Percentiles rank a stretch among this genome's conserved stretches.
phyloP scores from a whole-genome alignment of 306 rosid species.

The Cicer pinnatifidum region DNA sequence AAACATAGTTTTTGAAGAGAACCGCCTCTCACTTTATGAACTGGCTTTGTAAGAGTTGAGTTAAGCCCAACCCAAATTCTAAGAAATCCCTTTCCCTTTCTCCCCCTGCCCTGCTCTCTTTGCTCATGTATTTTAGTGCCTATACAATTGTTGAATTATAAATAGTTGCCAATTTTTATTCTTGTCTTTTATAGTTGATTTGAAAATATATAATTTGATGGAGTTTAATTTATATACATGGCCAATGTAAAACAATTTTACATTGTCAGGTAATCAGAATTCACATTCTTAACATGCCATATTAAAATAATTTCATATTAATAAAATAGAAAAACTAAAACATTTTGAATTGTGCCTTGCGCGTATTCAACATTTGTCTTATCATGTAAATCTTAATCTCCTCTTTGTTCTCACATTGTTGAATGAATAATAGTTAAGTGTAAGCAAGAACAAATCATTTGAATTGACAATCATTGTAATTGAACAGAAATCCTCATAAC shows the following conservation, averaged over 20 bases:
- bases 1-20: too few species aligned
- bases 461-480: background rate
- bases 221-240: background rate
- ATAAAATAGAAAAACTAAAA: background rate
- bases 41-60: too few species aligned
- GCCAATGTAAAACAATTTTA: background rate
- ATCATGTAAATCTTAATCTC: background rate
- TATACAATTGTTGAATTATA: conserved; percentile 4
- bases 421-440: conserved; percentile 4
- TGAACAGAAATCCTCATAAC: background rate
- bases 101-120: background rate
- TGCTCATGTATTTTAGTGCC: background rate
- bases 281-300: conserved; percentile 1
- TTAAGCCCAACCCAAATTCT: too few species aligned
- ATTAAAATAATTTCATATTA: background rate
- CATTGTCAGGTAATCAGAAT: background rate
- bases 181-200: background rate
- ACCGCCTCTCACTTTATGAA: too few species aligned
- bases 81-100: background rate
- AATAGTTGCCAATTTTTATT: conserved; percentile 5
- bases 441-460: background rate
- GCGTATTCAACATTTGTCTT: background rate
- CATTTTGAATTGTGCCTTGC: background rate
- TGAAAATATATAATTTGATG: background rate
- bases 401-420: background rate